A percentile compares a stretch with the other conserved stretches of the same genome.
Evolutionary conservation across 345 rosid species (phyloP).

Genomic region (Sisymbrium irio): DNA sequence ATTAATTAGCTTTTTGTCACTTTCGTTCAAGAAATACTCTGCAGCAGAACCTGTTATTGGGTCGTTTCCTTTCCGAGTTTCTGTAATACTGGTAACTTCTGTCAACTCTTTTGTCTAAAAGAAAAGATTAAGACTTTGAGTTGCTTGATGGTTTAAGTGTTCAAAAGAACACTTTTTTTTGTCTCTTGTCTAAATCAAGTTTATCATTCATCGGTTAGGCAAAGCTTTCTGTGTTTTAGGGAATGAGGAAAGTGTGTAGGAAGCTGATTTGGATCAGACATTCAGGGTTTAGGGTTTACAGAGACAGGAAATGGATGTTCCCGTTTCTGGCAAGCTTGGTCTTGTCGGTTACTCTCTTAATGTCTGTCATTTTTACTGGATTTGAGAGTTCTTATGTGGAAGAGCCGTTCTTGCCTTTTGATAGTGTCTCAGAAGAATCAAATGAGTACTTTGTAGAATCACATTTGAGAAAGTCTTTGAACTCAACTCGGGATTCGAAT

Average conservation of each 20-base stretch:
- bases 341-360: constrained; percentile 57
- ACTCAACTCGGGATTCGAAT: constrained; percentile 20
- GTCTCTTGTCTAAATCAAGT: constrained; percentile 5
- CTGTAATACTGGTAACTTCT: constrained; percentile 12
- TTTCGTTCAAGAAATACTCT: constrained; percentile 4
- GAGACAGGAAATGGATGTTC: constrained; percentile 79
- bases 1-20: constrained; percentile 19
- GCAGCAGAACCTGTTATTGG: constrained; percentile 17
- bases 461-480: constrained; percentile 44
- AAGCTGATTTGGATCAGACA: constrained; percentile 46
- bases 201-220: neutral
- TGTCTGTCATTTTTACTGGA: constrained; percentile 43
- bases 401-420: constrained; percentile 45
- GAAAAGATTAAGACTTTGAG: constrained; percentile 26
- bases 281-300: constrained; percentile 56
- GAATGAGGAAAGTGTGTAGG: constrained; percentile 52
- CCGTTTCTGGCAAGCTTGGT: constrained; percentile 81
- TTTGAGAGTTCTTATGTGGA: constrained; percentile 44
- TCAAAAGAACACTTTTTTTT: neutral
- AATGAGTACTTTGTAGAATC: constrained; percentile 75
- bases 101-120: neutral
- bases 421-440: constrained; percentile 45
- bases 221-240: constrained; percentile 2
- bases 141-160: neutral
- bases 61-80: neutral